A percentile compares a stretch with the other conserved stretches of the same genome.
These are phyloP conservation scores for Trebouxia sp. DNA, from an alignment of 139 green algal genomes.

Conservation along the genomic window DNA sequence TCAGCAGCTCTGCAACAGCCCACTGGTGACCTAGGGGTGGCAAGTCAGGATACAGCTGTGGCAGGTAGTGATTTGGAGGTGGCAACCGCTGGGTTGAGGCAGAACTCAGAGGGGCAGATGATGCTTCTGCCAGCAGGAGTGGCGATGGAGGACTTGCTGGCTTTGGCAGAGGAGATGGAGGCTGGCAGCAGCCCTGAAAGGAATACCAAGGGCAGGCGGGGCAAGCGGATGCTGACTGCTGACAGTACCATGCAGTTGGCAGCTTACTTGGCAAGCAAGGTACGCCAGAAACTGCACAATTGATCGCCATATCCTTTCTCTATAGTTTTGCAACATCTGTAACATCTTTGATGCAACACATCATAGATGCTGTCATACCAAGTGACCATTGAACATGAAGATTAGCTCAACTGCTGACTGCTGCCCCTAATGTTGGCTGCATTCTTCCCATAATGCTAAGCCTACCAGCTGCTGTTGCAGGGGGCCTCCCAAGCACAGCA, in stretches of 20 bases:
- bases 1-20: background rate
- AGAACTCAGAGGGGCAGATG: conserved; percentile 18
- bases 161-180: conserved; percentile 17
- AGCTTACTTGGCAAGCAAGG: conserved; percentile 22
- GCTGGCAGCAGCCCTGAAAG: background rate
- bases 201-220: background rate
- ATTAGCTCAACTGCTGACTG: too few relatives aligned
- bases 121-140: conserved; percentile 7
- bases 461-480: background rate
- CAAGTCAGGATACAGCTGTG: background rate
- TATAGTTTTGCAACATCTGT: too few relatives aligned
- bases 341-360: too few relatives aligned
- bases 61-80: background rate
- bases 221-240: conserved; percentile 14
- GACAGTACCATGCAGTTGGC: conserved; percentile 26
- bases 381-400: too few relatives aligned
- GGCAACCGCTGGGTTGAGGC: background rate
- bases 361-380: too few relatives aligned
- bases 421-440: too few relatives aligned
- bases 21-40: background rate
- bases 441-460: too few relatives aligned
- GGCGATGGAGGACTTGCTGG: conserved; percentile 8
- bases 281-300: too few relatives aligned
- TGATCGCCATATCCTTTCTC: too few relatives aligned
- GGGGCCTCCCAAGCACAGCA: conserved; percentile 10